These are phyloP conservation scores for Rubia yunnanensis DNA, from an alignment of 257 asterid genomes.

Conservation along the genomic window DNA sequence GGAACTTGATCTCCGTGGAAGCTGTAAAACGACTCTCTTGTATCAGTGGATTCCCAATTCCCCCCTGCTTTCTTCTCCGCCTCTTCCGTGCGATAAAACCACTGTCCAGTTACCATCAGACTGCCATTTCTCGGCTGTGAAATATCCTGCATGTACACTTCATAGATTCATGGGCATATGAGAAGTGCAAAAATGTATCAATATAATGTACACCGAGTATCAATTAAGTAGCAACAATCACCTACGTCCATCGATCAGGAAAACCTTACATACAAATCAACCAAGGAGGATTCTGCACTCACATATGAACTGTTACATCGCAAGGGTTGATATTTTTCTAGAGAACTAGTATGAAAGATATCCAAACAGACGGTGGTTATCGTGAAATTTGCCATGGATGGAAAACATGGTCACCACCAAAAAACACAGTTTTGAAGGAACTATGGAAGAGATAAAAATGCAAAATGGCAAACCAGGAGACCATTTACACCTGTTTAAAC, in stretches of 20 bases:
- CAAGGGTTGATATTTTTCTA: no score
- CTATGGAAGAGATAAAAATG: background rate
- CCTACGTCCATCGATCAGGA: background rate
- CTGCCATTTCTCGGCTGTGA: conserved; percentile 32
- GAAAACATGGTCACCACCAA: background rate
- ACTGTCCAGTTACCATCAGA: conserved; percentile 61
- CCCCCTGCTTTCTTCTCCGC: conserved; percentile 62
- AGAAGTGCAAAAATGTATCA: background rate
- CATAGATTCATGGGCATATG: background rate
- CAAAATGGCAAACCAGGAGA: background rate
- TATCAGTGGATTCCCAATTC: conserved; percentile 54
- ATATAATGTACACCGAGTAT: background rate
- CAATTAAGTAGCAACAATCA: background rate
- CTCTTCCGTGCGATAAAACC: conserved; percentile 96
- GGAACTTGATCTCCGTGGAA: conserved; percentile 79
- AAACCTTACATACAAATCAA: background rate
- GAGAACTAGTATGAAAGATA: background rate
- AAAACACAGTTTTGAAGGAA: background rate
- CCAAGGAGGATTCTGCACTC: background rate
- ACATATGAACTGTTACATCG: background rate
- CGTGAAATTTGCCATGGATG: background rate
- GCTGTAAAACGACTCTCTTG: conserved; percentile 75
- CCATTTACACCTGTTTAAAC: background rate
- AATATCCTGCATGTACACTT: conserved; percentile 44
- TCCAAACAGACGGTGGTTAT: background rate